A percentile compares a stretch with the other conserved stretches of the same genome.
Evolutionary conservation across 2,329 filamentous ascomycete species (phyloP).

Genomic region (Aureobasidium pullulans): DNA sequence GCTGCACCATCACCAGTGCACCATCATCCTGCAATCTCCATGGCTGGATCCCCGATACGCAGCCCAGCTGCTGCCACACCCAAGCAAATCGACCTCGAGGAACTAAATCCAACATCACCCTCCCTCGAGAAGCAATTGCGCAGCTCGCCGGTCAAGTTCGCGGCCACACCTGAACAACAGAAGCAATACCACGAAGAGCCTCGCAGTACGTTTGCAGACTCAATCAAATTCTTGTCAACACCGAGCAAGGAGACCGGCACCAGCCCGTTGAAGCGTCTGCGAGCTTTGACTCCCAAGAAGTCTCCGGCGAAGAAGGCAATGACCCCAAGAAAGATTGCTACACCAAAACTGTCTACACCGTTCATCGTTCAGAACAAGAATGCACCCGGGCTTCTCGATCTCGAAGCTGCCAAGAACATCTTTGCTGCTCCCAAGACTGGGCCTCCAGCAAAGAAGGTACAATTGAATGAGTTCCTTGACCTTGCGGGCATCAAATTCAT

Average conservation of each 20-base stretch:
- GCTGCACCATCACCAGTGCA: background rate
- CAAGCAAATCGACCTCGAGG: conserved; percentile 16
- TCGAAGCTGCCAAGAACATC: conserved; percentile 23
- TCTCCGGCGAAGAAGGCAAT: conserved; percentile 29
- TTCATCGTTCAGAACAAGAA: conserved; percentile 9
- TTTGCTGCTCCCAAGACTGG: conserved; percentile 13
- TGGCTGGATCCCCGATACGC: conserved; percentile 1
- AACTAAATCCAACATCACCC: conserved; percentile 19
- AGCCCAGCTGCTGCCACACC: conserved; percentile 2
- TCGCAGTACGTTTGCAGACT: conserved; percentile 24
- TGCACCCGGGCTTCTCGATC: conserved; percentile 17
- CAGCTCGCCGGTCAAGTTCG: conserved; percentile 11
- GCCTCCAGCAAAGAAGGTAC: conserved; percentile 31
- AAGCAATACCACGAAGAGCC: conserved; percentile 21
- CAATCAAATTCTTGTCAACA: conserved; percentile 41
- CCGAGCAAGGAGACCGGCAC: conserved; percentile 39
- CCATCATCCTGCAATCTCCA: background rate
- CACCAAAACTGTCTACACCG: conserved; percentile 25
- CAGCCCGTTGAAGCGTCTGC: conserved; percentile 35
- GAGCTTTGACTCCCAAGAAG: conserved; percentile 26
- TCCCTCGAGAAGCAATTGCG: conserved; percentile 22
- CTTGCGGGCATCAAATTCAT: conserved; percentile 97
- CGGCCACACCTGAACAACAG: conserved; percentile 1
- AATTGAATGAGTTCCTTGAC: conserved; percentile 86
- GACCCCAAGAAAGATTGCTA: conserved; percentile 35